phyloP scores from a whole-genome alignment of 805 yeast genomes.

The Suhomyces sp. region DNA sequence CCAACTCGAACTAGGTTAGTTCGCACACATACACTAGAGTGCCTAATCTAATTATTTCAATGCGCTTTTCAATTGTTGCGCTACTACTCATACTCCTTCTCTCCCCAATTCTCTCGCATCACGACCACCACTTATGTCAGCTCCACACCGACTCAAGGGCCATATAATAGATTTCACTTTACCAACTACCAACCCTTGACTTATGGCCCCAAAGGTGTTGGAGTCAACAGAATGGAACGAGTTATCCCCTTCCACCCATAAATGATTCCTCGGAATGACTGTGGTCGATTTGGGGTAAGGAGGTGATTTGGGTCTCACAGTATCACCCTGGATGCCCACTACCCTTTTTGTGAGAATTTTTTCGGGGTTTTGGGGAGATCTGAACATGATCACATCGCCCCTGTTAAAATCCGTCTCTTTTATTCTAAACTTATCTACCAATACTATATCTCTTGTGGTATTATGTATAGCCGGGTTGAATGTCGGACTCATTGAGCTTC shows the following conservation, averaged over 20 bases:
- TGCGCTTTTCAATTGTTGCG: too few species aligned
- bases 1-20: too few species aligned
- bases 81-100: too few species aligned
- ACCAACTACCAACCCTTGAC: constrained; percentile 77
- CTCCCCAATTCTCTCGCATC: too few species aligned
- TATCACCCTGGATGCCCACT: constrained; percentile 72
- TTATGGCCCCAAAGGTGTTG: constrained; percentile 84
- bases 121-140: constrained; percentile 26
- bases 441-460: constrained; percentile 55
- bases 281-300: constrained; percentile 66
- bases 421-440: constrained; percentile 64
- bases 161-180: constrained; percentile 66
- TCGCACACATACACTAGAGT: too few species aligned
- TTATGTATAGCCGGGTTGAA: constrained; percentile 63
- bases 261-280: constrained; percentile 69
- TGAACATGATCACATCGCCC: constrained; percentile 73
- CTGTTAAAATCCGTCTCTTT: constrained; percentile 43
- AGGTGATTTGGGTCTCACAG: constrained; percentile 51
- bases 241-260: constrained; percentile 97
- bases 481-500: constrained; percentile 86
- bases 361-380: constrained; percentile 80
- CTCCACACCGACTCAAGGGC: constrained; percentile 49
- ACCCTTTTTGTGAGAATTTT: constrained; percentile 76
- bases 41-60: too few species aligned
- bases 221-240: constrained; percentile 75